Evolutionary conservation across 441 rosid genomes (phyloP).

Genomic region (Populus hybrid): DNA sequence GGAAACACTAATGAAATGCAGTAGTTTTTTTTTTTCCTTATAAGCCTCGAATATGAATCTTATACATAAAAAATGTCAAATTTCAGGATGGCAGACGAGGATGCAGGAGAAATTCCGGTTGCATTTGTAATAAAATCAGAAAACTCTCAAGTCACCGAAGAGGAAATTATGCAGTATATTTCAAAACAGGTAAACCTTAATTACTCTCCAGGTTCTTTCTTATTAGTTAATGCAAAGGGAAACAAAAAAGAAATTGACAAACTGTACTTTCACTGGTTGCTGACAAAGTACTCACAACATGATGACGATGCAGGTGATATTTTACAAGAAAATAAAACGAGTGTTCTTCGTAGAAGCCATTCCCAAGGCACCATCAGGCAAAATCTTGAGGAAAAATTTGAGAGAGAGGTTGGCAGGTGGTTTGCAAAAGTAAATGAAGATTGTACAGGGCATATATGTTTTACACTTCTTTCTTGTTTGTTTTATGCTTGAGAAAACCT

Average conservation of each 20-base stretch:
- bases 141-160: slow-evolving; percentile 51
- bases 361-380: slow-evolving; percentile 68
- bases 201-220: neutral
- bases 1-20: neutral
- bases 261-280: neutral
- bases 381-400: slow-evolving; percentile 54
- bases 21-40: neutral
- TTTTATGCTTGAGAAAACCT: neutral
- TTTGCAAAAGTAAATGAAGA: neutral
- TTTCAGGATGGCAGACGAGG: slow-evolving; percentile 64
- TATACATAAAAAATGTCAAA: neutral
- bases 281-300: neutral
- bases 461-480: neutral
- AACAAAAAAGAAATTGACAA: no score
- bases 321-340: slow-evolving; percentile 49
- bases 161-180: slow-evolving; percentile 59
- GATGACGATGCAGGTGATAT: slow-evolving; percentile 51
- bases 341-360: slow-evolving; percentile 62
- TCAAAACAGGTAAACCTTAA: slow-evolving; percentile 51
- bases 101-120: slow-evolving; percentile 73
- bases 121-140: slow-evolving; percentile 63
- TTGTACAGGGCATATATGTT: neutral
- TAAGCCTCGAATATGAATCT: neutral
- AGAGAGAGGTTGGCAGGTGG: slow-evolving; percentile 34
- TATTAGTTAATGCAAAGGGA: neutral